Base-by-base conservation (phyloP, 805 yeast species). In the Ogataea methanolica region DNA sequence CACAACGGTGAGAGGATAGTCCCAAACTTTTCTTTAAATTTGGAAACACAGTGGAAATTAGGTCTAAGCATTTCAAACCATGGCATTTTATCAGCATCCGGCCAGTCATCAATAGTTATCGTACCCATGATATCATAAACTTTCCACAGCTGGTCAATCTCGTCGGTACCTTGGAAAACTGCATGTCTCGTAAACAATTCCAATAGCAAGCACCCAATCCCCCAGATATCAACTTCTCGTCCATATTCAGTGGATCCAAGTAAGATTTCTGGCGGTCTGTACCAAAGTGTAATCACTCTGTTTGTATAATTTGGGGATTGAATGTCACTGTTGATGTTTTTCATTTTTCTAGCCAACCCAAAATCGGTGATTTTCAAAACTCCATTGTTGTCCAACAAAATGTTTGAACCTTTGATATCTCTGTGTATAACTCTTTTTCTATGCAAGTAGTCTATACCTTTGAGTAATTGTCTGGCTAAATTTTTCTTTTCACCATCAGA, bases 261-360 rank as follows among this genome's bases (percentile, higher is more conserved):
- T 36, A 94, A 70, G 33, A 94, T 74, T 65, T 92, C 99, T 0
- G 98, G 98, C 1, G 99, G 99, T 49, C 99, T 77, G 65, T 94
- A 92, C 99, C 99, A 94, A 36, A 94, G 71, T 0, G 99, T 94
- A 45, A 94, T 94, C 37, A 94, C 98, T 47, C 99, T 71, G 63
- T 94, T 94, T 2, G 99, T 92, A 66, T 92, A 92, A 57, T 90
- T 94, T 4, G 88, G 86, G 19, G 78, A 72, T 42, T 77, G 78
- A 8, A 74, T 73, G 3, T 69, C 63, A 51, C 70, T 70, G 34
- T 77, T 68, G 33, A 66, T 58, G 22, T 75, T 72, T 58, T 81
- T 83, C 88, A 87, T 83, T 45, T 79, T 80, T 57, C 94, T 71
- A 0, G 95, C 95, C 46, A 87, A 70, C 1, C 95, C 95, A 67